Conservation (phyloP, 139 green algal genomes). For the Protoeuglena noctilucae region DNA sequence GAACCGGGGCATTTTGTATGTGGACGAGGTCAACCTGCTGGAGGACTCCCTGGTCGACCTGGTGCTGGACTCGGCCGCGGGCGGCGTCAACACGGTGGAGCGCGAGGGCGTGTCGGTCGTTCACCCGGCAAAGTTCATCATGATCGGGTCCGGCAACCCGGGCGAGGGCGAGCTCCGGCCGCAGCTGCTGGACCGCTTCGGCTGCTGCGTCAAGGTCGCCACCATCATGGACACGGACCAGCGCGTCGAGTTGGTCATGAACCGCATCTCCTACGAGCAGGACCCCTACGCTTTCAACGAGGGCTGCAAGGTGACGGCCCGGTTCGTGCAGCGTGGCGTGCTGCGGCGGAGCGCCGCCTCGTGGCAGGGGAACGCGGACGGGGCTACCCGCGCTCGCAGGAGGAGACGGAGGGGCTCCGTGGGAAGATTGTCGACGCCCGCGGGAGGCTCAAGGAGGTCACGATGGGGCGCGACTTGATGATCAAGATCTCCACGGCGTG, state of each 20-base stretch:
- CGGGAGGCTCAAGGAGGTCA: constrained; percentile 27
- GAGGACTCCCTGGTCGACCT: constrained; percentile 75
- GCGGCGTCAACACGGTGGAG: constrained; percentile 85
- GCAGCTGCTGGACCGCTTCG: constrained; percentile 92
- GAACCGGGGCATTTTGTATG: constrained; percentile 83
- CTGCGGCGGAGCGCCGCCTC: neutral
- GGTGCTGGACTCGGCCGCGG: constrained; percentile 55
- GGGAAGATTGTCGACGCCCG: constrained; percentile 42
- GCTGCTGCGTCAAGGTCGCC: constrained; percentile 58
- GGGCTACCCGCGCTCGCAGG: too few relatives aligned
- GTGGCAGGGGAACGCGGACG: neutral
- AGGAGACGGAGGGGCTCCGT: constrained; percentile 47
- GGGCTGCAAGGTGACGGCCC: constrained; percentile 11
- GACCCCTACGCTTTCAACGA: constrained; percentile 46
- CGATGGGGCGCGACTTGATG: constrained; percentile 23
- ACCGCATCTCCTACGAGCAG: constrained; percentile 67
- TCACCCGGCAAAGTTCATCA: constrained; percentile 87
- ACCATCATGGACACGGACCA: constrained; percentile 49
- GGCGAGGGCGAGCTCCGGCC: constrained; percentile 81
- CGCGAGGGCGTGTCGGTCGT: constrained; percentile 78
- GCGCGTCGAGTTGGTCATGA: constrained; percentile 69
- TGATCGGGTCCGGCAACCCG: constrained; percentile 64
- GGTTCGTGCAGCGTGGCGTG: too few relatives aligned
- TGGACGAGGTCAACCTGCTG: constrained; percentile 73
- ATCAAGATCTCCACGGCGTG: constrained; percentile 76